Base-by-base conservation (phyloP, 495 filamentous ascomycete genomes). In the Penicillium cataractarum region DNA sequence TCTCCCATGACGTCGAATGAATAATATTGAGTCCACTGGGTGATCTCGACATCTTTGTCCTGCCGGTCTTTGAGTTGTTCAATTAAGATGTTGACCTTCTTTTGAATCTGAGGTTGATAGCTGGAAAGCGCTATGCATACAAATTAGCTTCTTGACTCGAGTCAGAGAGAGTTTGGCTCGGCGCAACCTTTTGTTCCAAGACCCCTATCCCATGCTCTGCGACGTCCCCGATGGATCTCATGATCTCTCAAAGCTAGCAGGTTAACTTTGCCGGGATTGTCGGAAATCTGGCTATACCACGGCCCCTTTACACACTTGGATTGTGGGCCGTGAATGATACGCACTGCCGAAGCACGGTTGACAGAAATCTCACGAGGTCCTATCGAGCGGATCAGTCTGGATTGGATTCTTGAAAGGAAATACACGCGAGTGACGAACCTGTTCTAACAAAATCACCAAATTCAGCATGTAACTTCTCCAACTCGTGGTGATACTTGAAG, bases 1-100 rank as follows among this genome's bases (percentile, higher is more conserved):
- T 90, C 86, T 4, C 89, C 89, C 72, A 92, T 85, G 22, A 91
- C 85, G 64, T 93, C 90, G 77, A 90, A 91, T 50, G 84, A 83
- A 9, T 89, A 78, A 74, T 84, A 90, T 68, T 86, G 88, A 57
- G 80, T 82, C 83, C 86, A 90, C 61, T 86, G 77, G 0, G 86
- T 78, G 75, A 89, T 82, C 69, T 90, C 82, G 12, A 68, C 31
- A 17, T 37, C 46, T 21, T 62, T 26, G 7, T 48, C 35, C 15
- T 55, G 24, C 9, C 62, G 64, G 4, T 50, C 29, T 4, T 46
- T 44, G 19, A 70, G 51, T 32, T 70, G 64, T 5, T 49, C 35
- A 12, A 67, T 46, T 1, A 70, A 55, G 24, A 54, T 52, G 13
- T 63, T 44, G 2, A 46, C 55, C 52, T 65, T 70, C 24, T 42